Base-by-base conservation (phyloP, 2,329 filamentous ascomycete species). In the Phialophora tarda region DNA sequence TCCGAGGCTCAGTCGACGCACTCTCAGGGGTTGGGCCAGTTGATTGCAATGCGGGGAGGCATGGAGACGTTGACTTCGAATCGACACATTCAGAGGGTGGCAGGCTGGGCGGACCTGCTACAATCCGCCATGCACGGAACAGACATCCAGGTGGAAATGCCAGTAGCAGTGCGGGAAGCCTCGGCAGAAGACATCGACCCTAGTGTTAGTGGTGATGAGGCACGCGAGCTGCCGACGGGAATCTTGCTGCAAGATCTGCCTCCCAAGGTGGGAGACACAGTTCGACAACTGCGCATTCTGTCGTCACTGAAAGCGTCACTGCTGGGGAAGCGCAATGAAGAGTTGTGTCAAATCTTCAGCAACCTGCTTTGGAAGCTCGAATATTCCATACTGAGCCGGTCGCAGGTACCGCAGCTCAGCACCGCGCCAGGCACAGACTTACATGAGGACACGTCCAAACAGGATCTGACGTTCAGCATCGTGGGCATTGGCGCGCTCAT, bases 301-400 rank as follows among this genome's bases (percentile, higher is more conserved):
- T 55, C 66, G 21, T 50, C 41, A 7, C 26, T 65, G 44, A 68
- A 68, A 47, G 21, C 47, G 12, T n/a, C 8, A n/a, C 30, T 65
- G 3, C 23, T 65, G 8, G 26, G 14, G 1, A 47, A 67, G 12
- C 60, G 64, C 51, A 55, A 62, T 41, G 12, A 28, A 23, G 54
- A 64, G 28, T 21, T 69, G 11, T 64, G 66, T 32, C 55, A 44
- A 17, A 53, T 47, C 3, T 69, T 69, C 44, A 66, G 64, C 59
- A 55, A 64, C 32, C 51, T 64, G 3, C 58, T 69, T 6, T 69
- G 64, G 64, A 66, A 66, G n/a, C 59, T 67, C 32, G 64, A 69
- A 26, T 54, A 69, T 51, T 53, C 32, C 28, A 62, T 69, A 11
- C 30, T 66, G 50, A 57, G 59, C 24, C 53, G 24, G 4, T 17